Evolutionary conservation across 78 protist genomes (phyloP).

Genomic region (Salpingoeca rosetta): DNA sequence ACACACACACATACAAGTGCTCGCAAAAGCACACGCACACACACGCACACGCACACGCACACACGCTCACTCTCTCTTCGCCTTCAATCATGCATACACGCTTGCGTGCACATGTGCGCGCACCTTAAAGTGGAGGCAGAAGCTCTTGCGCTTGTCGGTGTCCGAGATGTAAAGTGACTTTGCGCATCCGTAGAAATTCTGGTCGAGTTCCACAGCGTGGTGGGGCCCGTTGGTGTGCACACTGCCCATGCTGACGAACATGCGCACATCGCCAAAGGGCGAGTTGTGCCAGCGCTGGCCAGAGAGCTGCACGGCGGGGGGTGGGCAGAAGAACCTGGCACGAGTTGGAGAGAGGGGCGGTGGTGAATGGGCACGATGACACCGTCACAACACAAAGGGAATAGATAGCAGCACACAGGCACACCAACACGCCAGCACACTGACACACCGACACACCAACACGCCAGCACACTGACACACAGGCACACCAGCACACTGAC

Average conservation of each 20-base stretch:
- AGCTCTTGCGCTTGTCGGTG: background rate
- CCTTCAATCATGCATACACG: background rate
- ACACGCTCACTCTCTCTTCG: background rate
- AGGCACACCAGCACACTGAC: too few species aligned
- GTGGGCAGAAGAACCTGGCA: constrained; percentile 8
- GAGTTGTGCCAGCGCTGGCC: background rate
- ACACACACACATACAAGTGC: background rate
- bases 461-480: too few species aligned
- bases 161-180: background rate
- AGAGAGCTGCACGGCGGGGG: background rate
- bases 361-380: too few species aligned
- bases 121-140: background rate
- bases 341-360: too few species aligned
- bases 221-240: background rate
- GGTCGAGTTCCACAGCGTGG: background rate
- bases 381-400: too few species aligned
- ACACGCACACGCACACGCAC: background rate
- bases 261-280: background rate
- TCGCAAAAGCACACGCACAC: background rate
- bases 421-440: too few species aligned
- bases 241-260: background rate
- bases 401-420: too few species aligned
- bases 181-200: background rate
- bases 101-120: background rate
- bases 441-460: too few species aligned